phyloP scores from a whole-genome alignment of 1,139 yeast species.

The Hemisphaericaspora subhashii region DNA sequence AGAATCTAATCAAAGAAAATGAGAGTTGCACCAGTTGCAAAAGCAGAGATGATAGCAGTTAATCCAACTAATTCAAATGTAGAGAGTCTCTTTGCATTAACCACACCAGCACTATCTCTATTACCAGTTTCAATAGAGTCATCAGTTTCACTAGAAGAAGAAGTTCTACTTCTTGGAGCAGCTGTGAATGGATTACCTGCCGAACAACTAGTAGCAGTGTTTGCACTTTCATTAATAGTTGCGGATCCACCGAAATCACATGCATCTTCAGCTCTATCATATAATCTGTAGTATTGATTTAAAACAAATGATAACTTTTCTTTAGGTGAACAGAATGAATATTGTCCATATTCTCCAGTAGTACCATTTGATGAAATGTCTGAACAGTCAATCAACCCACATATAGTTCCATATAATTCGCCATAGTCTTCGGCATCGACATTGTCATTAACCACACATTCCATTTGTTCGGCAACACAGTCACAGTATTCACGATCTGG shows the following conservation, averaged over 20 bases:
- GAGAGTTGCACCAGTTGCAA: conserved; percentile 3
- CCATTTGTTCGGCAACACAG: conserved; percentile 35
- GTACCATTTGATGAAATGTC: conserved; percentile 39
- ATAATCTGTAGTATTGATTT: conserved; percentile 38
- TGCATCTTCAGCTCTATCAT: conserved; percentile 30
- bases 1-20: conserved; percentile 2
- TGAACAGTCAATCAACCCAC: conserved; percentile 37
- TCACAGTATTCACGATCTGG: conserved; percentile 42
- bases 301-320: conserved; percentile 42
- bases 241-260: conserved; percentile 48
- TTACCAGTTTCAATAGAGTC: not conserved
- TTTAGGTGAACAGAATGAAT: conserved; percentile 40
- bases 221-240: conserved; percentile 28
- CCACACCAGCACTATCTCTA: conserved; percentile 1
- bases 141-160: not conserved
- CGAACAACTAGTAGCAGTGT: conserved; percentile 31
- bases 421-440: conserved; percentile 35
- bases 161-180: not conserved
- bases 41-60: conserved; percentile 3
- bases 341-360: conserved; percentile 41
- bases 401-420: conserved; percentile 33
- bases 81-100: conserved; percentile 4
- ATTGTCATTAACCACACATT: conserved; percentile 35
- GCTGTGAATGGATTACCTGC: conserved; percentile 3
- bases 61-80: conserved; percentile 2